phyloP scores from a whole-genome alignment of 2,329 filamentous ascomycete species.

The Fusarium sp. region DNA sequence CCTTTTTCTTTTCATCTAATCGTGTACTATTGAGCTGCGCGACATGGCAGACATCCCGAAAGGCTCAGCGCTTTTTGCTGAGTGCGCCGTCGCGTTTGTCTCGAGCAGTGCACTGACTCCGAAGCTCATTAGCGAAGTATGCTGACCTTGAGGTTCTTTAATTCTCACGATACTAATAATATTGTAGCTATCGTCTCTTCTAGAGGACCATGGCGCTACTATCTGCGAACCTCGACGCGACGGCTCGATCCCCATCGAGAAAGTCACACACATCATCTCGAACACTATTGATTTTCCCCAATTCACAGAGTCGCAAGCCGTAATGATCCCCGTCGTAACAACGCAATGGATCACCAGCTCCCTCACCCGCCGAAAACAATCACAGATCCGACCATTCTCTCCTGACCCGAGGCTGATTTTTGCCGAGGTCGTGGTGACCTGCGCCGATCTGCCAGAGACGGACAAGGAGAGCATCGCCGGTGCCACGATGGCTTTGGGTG shows the following conservation, averaged over 20 bases:
- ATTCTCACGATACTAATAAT: conserved; percentile 3
- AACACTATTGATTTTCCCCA: conserved; percentile 91
- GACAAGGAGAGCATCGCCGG: conserved; percentile 94
- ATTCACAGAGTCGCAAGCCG: conserved; percentile 75
- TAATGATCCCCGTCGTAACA: conserved; percentile 84
- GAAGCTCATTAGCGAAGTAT: conserved; percentile 53
- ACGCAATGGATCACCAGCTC: conserved; percentile 80
- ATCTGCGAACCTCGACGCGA: conserved; percentile 58
- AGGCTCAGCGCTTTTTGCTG: conserved; percentile 48
- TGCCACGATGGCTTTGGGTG: conserved; percentile 87
- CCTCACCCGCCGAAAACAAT: conserved; percentile 71
- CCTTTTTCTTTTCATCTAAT: not conserved
- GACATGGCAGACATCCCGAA: conserved; percentile 46
- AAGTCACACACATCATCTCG: conserved; percentile 66
- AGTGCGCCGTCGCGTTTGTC: conserved; percentile 57
- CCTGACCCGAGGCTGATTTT: conserved; percentile 93
- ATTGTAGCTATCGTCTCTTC: conserved; percentile 53
- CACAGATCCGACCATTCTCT: conserved; percentile 82
- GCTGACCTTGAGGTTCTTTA: not conserved
- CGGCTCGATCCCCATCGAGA: conserved; percentile 57
- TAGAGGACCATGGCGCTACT: conserved; percentile 59
- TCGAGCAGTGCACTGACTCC: conserved; percentile 52
- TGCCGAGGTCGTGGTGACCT: conserved; percentile 81
- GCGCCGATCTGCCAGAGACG: conserved; percentile 80
- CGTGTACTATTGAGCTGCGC: conserved; percentile 7